These are phyloP conservation scores for Moricandia moricandioides DNA, from an alignment of 345 rosid genomes.

Conservation along the genomic window DNA sequence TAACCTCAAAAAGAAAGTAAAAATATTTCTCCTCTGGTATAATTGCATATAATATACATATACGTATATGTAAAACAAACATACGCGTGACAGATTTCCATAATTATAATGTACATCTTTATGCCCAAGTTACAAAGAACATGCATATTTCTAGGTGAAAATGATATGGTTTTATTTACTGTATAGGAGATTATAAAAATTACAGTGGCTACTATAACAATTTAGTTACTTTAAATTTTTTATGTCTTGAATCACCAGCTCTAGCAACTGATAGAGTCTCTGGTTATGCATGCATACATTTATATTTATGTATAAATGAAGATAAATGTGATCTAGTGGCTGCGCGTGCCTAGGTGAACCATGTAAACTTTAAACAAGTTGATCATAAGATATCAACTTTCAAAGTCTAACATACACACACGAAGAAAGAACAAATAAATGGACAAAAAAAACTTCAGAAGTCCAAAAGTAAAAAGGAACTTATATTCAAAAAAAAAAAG, in stretches of 20 bases:
- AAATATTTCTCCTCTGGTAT: slow-evolving; percentile 14
- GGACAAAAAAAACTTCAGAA: neutral
- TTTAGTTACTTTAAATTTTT: neutral
- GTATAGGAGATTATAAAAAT: neutral
- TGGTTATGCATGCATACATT: slow-evolving; percentile 14
- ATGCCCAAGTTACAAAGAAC: slow-evolving; percentile 8
- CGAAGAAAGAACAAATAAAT: neutral
- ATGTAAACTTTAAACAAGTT: slow-evolving; percentile 36
- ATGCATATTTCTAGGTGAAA: neutral
- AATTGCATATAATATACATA: neutral
- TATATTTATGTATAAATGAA: neutral
- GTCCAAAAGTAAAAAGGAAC: slow-evolving; percentile 17
- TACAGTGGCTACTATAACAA: neutral
- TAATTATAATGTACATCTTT: slow-evolving; percentile 13
- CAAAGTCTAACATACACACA: neutral
- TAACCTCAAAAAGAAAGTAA: slow-evolving; percentile 15
- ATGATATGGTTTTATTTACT: neutral
- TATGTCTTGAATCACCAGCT: neutral
- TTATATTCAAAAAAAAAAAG: neutral
- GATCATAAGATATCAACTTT: slow-evolving; percentile 25
- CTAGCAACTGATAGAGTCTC: neutral
- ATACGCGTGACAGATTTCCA: slow-evolving; percentile 26
- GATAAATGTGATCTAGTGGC: slow-evolving; percentile 15
- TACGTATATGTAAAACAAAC: neutral
- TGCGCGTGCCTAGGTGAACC: slow-evolving; percentile 39